These are phyloP conservation scores for Hansfordia pulvinata DNA, from an alignment of 2,329 filamentous ascomycete genomes.

Conservation along the genomic window DNA sequence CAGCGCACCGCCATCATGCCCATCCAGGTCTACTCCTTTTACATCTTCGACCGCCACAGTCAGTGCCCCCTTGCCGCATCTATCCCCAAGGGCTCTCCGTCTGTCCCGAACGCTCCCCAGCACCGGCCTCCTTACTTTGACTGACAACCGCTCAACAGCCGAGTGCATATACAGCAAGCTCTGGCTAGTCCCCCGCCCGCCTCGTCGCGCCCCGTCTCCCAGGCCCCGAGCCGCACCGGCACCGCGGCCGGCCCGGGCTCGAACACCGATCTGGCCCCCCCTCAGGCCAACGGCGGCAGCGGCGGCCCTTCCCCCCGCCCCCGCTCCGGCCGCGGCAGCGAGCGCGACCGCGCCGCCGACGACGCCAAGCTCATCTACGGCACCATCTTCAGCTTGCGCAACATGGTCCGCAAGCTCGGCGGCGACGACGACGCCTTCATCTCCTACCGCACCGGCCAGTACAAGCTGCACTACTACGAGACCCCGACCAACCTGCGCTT, in stretches of 20 bases:
- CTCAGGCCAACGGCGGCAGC: conserved; percentile 1
- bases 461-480: conserved; percentile 99
- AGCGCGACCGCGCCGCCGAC: conserved; percentile 42
- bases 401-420: conserved; percentile 92
- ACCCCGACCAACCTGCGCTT: conserved; percentile 92
- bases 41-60: conserved; percentile 99
- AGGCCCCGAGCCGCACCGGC: conserved; percentile 32
- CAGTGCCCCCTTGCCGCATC: conserved; percentile 17
- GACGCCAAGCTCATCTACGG: conserved; percentile 97
- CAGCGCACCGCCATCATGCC: conserved; percentile 52
- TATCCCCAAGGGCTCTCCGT: not conserved
- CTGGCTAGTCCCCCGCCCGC: conserved; percentile 48
- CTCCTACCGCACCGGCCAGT: conserved; percentile 82
- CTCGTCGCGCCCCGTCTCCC: conserved; percentile 24
- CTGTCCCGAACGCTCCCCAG: not conserved
- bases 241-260: conserved; percentile 17
- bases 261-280: conserved; percentile 4
- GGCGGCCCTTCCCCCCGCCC: conserved; percentile 11
- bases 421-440: conserved; percentile 92
- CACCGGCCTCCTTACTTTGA: conserved; percentile 4
- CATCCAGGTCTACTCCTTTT: conserved; percentile 73
- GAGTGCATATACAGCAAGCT: conserved; percentile 93
- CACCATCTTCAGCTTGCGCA: conserved; percentile 88
- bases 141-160: conserved; percentile 37
- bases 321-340: conserved; percentile 8